Evolutionary conservation across 2,329 filamentous ascomycete species (phyloP), one percentile per base, ranked within the genome.

Genomic region (Fusarium sp.): DNA sequence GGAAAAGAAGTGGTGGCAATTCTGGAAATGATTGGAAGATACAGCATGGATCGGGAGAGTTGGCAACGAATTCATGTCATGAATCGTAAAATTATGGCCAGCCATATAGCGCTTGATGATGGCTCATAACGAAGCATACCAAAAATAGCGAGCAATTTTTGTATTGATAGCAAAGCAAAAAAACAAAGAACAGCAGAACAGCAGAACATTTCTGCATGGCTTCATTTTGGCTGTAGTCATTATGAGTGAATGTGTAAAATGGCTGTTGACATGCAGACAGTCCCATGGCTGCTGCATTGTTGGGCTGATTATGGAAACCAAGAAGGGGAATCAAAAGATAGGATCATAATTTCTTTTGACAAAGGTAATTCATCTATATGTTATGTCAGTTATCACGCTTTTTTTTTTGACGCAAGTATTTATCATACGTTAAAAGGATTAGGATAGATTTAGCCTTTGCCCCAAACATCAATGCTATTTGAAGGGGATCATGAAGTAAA

Each of bases 1-100:
- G 14, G 81, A 79, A 59, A 80, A 78, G 66, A 81, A 83, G 44
- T 87, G 88, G 82, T 92, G 89, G 89, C 87, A 87, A 80, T 91
- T 92, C 77, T 92, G 90, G 90, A 86, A 82, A 79, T 80, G 63
- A 76, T 56, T 45, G 15, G 45, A 47, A 51, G 38, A 18, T 18
- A 9, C 6, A n/a, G 39, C n/a, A 35, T 13, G 44, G 42, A 54
- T 44, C 51, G 18, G 28, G 30, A 50, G 26, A 41, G 38, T 59
- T 35, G 58, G 26, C 57, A 66, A 53, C 51, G 24, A 32, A 32
- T 59, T 66, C 47, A 64, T 70, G 53, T 58, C 62, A 71, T 47
- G 51, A 41, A 51, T 44, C 38, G 38, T 47, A 28, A 50, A 45
- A 58, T 38, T n/a, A 74, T 47, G 28, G 41, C 41, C 64, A 42